Base-by-base conservation (phyloP, 768 basidiomycete genomes). In the Tulasnella calospora region DNA sequence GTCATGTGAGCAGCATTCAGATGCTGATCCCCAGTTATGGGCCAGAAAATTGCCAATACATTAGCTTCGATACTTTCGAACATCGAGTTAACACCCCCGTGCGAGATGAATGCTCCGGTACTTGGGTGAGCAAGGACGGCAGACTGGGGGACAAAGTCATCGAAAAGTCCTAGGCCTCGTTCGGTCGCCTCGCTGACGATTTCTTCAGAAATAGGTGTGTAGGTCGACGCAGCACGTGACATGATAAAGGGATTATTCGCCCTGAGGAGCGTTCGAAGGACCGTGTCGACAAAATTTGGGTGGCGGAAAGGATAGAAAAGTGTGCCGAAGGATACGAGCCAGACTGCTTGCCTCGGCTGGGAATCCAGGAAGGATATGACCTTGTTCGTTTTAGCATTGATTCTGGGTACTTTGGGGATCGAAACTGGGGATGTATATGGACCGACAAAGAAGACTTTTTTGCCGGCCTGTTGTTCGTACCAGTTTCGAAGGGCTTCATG, bases 41-140 rank as follows among this genome's bases (percentile, higher is more conserved):
- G 73, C 73, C 73, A 73, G 73, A 73, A 73, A 38, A 73, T 27
- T 8, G 33, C 41, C 44, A 73, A 15, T 73, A 73, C 73, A 38
- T 41, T 41, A 21, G 36, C 44, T 15, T 19, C 44, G 73, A 73
- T 38, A 73, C 73, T 73, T 47, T 73, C 73, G 33, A 73, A 73
- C 38, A 23, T 47, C 15, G 73, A 73, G 41, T 73, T 73, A 30
- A 30, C 41, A 30, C 73, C 73, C 3, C 73, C 73, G 51, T 73
- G 73, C 27, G 73, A 35, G 36, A 73, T 30, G 44, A 73, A 73
- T n/a, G 73, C 35, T 36, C 44, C 38, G 9, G 41, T 30, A 41
- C 8, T 47, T 9, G 73, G 73, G 27, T 73, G 73, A 19, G 17
- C 36, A 27, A 73, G 73, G 38, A 73, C 27, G 27, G 35, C 73